phyloP scores from a whole-genome alignment of 176 grass and related monocot genomes.

The Musa troglodytarum region DNA sequence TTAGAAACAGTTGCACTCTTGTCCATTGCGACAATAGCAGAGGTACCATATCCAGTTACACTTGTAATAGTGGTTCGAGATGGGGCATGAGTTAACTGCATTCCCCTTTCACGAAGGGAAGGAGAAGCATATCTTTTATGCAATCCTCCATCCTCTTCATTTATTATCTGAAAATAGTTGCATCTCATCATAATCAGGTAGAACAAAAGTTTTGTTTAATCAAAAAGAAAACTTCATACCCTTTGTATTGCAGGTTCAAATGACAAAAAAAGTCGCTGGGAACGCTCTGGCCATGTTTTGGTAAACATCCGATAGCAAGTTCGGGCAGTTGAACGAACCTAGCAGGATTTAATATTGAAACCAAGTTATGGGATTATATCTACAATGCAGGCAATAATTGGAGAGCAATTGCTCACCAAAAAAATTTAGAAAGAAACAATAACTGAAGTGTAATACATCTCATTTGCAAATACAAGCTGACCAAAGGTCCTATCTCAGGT shows the following conservation, averaged over 20 bases:
- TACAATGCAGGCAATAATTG: neutral
- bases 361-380: neutral
- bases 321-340: conserved; percentile 93
- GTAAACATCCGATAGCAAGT: conserved; percentile 82
- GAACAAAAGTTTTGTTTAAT: neutral
- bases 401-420: neutral
- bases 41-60: conserved; percentile 75
- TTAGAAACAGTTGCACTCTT: conserved; percentile 61
- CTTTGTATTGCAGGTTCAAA: conserved; percentile 93
- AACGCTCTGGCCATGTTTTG: conserved; percentile 88
- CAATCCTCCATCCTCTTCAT: conserved; percentile 91
- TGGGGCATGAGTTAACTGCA: conserved; percentile 41
- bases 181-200: conserved; percentile 15
- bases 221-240: conserved; percentile 29
- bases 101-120: conserved; percentile 71
- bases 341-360: conserved; percentile 10
- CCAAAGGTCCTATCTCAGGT: no score
- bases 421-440: neutral
- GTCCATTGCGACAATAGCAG: conserved; percentile 96
- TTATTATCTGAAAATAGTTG: conserved; percentile 58
- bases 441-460: neutral
- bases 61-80: conserved; percentile 49
- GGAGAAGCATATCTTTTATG: conserved; percentile 93
- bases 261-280: conserved; percentile 65
- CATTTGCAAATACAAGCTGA: neutral